Conservation (phyloP, 306 rosid genomes). For the Casuarina cunninghamiana region DNA sequence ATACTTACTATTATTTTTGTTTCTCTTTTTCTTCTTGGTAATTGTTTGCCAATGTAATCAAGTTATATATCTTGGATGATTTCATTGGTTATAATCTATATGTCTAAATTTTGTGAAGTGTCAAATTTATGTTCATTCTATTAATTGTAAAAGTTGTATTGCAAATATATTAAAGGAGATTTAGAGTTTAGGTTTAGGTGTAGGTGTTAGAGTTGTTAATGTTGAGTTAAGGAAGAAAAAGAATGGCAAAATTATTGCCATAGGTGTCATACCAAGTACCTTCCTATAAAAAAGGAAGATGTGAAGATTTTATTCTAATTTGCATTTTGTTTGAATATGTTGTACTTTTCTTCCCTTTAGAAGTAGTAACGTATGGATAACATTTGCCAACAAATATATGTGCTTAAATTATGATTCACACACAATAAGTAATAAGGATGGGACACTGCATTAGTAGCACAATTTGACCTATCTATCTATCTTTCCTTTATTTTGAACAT, state of each 20-base stretch:
- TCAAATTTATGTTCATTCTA: neutral
- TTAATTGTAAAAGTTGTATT: neutral
- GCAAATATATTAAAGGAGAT: conserved; percentile 42
- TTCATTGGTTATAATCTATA: neutral
- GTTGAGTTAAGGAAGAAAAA: conserved; percentile 71
- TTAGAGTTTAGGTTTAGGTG: conserved; percentile 56
- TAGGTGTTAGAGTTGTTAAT: conserved; percentile 62
- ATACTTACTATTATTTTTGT: neutral
- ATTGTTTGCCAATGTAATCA: neutral
- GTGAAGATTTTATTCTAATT: conserved; percentile 30
- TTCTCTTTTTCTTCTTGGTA: neutral
- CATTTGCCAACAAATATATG: neutral
- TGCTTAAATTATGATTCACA: neutral
- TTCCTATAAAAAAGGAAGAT: conserved; percentile 51
- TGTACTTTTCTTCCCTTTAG: neutral
- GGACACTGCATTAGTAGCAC: too few relatives aligned
- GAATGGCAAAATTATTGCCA: conserved; percentile 69
- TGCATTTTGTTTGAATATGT: neutral
- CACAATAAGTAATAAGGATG: neutral
- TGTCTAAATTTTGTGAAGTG: neutral
- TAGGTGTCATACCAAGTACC: conserved; percentile 79
- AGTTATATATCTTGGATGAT: neutral
- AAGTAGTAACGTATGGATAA: neutral
- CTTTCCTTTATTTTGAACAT: neutral
- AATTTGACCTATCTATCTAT: too few relatives aligned